Percentiles rank a stretch among this genome's conserved stretches.
phyloP scores from a whole-genome alignment of 1,139 yeast species.

The Blastobotrys proliferans region DNA sequence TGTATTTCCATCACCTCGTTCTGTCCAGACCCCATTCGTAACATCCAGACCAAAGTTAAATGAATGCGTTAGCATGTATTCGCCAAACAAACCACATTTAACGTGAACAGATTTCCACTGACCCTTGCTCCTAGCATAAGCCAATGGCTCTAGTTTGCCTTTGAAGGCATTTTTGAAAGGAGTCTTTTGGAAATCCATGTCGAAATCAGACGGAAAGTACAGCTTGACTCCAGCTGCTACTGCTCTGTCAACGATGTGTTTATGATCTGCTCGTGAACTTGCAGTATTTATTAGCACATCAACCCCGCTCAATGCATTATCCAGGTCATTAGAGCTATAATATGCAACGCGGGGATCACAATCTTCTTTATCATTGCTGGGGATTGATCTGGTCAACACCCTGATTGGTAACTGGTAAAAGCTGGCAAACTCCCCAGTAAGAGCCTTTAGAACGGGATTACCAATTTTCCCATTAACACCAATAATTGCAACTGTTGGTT shows the following conservation, averaged over 20 bases:
- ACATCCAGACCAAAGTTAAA: slow-evolving; percentile 11
- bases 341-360: too few species aligned
- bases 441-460: slow-evolving; percentile 43
- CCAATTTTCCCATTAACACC: slow-evolving; percentile 56
- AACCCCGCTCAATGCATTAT: slow-evolving; percentile 40
- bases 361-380: not conserved
- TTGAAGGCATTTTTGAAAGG: slow-evolving; percentile 11
- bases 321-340: slow-evolving; percentile 14
- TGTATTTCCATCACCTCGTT: slow-evolving; percentile 36
- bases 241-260: slow-evolving; percentile 36
- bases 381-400: slow-evolving; percentile 43
- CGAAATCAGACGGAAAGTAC: slow-evolving; percentile 63
- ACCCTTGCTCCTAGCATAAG: slow-evolving; percentile 3
- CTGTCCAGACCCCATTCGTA: slow-evolving; percentile 39
- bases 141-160: slow-evolving; percentile 6
- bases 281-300: slow-evolving; percentile 50
- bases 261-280: slow-evolving; percentile 19
- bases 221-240: slow-evolving; percentile 44
- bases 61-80: slow-evolving; percentile 28
- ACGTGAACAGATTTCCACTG: slow-evolving; percentile 3
- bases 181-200: slow-evolving; percentile 38
- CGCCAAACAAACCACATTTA: slow-evolving; percentile 27
- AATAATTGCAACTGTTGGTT: slow-evolving; percentile 42
- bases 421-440: slow-evolving; percentile 40
- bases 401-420: slow-evolving; percentile 48